Conservation (phyloP, 768 basidiomycete species). For the Pulveroboletus sp. region DNA sequence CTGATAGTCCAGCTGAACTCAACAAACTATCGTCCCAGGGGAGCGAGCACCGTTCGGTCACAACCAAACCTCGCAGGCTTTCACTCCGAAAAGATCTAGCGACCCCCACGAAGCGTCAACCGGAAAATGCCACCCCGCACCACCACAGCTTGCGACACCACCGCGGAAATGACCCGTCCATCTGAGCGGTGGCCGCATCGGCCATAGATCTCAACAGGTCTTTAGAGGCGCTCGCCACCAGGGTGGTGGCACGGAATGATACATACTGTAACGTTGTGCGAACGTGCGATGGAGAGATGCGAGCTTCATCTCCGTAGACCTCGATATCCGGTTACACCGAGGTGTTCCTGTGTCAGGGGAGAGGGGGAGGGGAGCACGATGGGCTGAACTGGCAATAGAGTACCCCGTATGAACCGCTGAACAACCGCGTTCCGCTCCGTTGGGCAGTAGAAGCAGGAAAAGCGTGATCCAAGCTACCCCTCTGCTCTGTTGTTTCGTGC, state of each 20-base stretch:
- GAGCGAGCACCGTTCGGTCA: background rate
- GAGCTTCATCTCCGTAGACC: slow-evolving; percentile 26
- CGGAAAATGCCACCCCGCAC: background rate
- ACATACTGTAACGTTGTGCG: slow-evolving; percentile 13
- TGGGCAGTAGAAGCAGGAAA: slow-evolving; percentile 3
- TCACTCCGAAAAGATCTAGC: slow-evolving; percentile 3
- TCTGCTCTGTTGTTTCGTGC: slow-evolving; percentile 4
- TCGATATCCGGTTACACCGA: slow-evolving; percentile 25
- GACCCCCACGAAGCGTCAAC: slow-evolving; percentile 8
- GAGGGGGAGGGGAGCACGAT: background rate
- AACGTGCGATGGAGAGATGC: slow-evolving; percentile 25
- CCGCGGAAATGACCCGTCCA: slow-evolving; percentile 23
- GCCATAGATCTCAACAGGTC: slow-evolving; percentile 16
- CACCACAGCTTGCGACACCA: slow-evolving; percentile 2
- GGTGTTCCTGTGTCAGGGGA: slow-evolving; percentile 24
- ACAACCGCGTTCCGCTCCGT: slow-evolving; percentile 9
- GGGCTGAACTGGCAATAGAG: slow-evolving; percentile 23
- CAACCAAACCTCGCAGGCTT: background rate
- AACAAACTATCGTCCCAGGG: background rate
- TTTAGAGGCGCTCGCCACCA: slow-evolving; percentile 8
- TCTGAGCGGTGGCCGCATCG: slow-evolving; percentile 9
- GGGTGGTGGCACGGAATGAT: slow-evolving; percentile 5
- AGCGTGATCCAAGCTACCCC: slow-evolving; percentile 8
- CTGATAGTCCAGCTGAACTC: background rate
- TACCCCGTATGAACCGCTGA: slow-evolving; percentile 14